These are phyloP conservation scores for Cyclotella kingstonii DNA, from an alignment of 108 stramenopile genomes.

Conservation along the genomic window DNA sequence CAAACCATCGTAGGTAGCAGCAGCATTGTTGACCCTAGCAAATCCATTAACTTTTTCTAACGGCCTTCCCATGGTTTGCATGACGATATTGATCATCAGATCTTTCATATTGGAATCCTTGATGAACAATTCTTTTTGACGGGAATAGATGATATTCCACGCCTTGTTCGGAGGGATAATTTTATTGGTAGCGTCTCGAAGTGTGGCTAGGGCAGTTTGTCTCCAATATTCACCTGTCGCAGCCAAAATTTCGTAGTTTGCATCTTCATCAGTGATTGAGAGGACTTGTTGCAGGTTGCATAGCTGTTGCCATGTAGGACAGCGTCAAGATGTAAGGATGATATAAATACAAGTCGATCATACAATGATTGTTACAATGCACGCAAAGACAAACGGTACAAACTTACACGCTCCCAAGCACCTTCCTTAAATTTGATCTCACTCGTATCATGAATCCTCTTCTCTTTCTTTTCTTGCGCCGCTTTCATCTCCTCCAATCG, in stretches of 20 bases:
- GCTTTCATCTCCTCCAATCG: constrained; percentile 26
- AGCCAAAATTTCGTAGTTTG: constrained; percentile 56
- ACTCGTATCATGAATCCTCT: constrained; percentile 21
- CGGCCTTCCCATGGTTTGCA: constrained; percentile 72
- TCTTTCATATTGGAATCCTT: constrained; percentile 50
- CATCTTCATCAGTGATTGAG: constrained; percentile 60
- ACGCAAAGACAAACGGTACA: not conserved
- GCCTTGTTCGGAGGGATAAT: constrained; percentile 54
- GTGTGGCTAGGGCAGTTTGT: constrained; percentile 55
- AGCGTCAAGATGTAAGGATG: not conserved
- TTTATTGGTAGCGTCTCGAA: constrained; percentile 54
- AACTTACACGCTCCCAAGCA: constrained; percentile 64
- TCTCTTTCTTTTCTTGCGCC: constrained; percentile 2
- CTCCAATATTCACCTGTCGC: constrained; percentile 70
- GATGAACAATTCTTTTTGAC: constrained; percentile 69
- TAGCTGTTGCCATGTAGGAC: constrained; percentile 42
- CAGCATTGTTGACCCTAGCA: constrained; percentile 78
- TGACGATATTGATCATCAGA: constrained; percentile 67
- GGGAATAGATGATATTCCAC: constrained; percentile 64
- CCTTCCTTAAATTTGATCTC: constrained; percentile 63
- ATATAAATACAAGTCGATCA: not conserved
- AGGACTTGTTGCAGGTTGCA: constrained; percentile 67
- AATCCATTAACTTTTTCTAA: constrained; percentile 70
- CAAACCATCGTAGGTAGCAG: constrained; percentile 65
- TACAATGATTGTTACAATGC: not conserved